Conservation (phyloP, 1,139 yeast genomes). For the Saccharomyces pastorianus region DNA sequence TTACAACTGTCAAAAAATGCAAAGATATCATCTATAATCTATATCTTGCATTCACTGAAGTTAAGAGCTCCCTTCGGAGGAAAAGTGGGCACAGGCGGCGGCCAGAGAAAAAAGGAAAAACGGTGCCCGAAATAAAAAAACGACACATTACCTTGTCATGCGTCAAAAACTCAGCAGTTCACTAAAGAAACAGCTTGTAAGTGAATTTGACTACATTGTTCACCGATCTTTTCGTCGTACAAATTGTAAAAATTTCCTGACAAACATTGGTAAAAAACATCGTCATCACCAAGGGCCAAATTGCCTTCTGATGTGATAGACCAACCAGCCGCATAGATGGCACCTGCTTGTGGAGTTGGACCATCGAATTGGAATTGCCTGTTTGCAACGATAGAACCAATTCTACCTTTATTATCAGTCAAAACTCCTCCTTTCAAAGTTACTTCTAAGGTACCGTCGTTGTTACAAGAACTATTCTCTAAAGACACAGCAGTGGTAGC, state of each 20-base stretch:
- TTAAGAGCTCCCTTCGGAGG: no score
- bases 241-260: conserved; percentile 80
- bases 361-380: conserved; percentile 87
- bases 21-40: neutral
- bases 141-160: no score
- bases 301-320: conserved; percentile 54
- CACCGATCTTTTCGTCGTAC: conserved; percentile 61
- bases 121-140: no score
- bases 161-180: conserved; percentile 38
- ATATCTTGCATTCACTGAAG: no score
- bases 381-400: conserved; percentile 79
- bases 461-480: conserved; percentile 41
- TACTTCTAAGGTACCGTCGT: conserved; percentile 48
- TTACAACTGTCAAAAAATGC: no score
- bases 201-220: conserved; percentile 58
- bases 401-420: conserved; percentile 59
- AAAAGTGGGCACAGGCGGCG: no score
- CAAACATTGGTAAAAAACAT: conserved; percentile 68
- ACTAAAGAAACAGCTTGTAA: conserved; percentile 57
- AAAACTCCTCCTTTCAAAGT: conserved; percentile 47
- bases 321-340: conserved; percentile 84
- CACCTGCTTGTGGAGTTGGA: conserved; percentile 87
- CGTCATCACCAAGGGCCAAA: conserved; percentile 62
- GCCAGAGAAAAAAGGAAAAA: no score
- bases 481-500: conserved; percentile 20